Conservation (phyloP, 495 filamentous ascomycete species). For the Penicillium dipodomyicola region DNA sequence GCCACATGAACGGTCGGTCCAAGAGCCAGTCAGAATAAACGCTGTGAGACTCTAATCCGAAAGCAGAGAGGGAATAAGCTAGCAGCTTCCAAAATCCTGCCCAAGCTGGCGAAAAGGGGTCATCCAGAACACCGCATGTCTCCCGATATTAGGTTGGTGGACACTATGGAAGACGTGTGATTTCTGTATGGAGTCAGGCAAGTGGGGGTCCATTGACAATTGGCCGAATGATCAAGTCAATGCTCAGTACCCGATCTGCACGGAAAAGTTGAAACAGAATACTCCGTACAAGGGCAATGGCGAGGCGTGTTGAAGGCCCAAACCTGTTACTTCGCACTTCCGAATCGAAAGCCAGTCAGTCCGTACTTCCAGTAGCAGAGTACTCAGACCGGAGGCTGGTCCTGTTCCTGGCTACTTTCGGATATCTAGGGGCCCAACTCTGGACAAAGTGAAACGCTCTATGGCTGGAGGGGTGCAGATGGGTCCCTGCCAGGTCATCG, state of each 20-base stretch:
- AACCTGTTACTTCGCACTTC: not conserved
- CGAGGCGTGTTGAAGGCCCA: conserved; percentile 1
- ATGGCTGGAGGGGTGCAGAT: conserved; percentile 6
- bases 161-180: not conserved
- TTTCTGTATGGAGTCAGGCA: conserved; percentile 1
- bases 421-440: conserved; percentile 9
- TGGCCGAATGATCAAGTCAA: conserved; percentile 6
- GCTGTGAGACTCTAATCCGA: conserved; percentile 8
- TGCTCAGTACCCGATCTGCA: conserved; percentile 5
- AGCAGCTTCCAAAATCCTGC: conserved; percentile 17
- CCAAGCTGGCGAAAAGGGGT: conserved; percentile 9
- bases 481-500: conserved; percentile 40
- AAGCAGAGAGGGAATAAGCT: not conserved
- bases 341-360: not conserved
- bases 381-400: not conserved
- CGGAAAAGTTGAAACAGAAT: conserved; percentile 7
- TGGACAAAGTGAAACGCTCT: conserved; percentile 11
- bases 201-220: conserved; percentile 2
- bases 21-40: conserved; percentile 21
- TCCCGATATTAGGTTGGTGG: conserved; percentile 7
- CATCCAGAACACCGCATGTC: conserved; percentile 5
- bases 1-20: conserved; percentile 9
- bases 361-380: not conserved
- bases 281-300: not conserved
- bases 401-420: conserved; percentile 22